These are phyloP conservation scores for Vanrija sp. DNA, from an alignment of 1,284 basidiomycete genomes.

Conservation along the genomic window DNA sequence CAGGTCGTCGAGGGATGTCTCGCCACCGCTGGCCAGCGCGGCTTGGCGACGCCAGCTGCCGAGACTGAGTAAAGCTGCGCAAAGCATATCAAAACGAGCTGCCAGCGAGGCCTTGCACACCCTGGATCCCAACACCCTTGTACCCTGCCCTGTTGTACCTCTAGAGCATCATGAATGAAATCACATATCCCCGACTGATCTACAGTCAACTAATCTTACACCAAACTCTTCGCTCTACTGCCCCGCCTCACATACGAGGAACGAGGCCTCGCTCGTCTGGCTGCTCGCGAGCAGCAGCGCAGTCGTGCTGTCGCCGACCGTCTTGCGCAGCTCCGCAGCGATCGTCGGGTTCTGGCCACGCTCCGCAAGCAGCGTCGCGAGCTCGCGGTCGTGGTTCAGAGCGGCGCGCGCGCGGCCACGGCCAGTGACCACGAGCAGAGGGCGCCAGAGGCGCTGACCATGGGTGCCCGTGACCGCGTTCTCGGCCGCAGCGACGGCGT, in stretches of 20 bases:
- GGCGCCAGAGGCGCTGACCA: conserved; percentile 53
- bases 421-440: conserved; percentile 63
- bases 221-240: conserved; percentile 4
- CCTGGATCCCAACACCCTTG: no score
- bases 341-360: conserved; percentile 53
- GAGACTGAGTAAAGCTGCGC: no score
- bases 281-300: conserved; percentile 62
- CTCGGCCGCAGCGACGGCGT: conserved; percentile 57
- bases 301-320: conserved; percentile 74
- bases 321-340: conserved; percentile 66
- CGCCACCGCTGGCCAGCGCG: conserved; percentile 53
- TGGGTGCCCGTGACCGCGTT: conserved; percentile 52
- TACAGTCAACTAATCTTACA: no score
- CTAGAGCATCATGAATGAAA: no score
- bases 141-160: no score
- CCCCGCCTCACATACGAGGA: conserved; percentile 67
- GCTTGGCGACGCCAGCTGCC: conserved; percentile 11
- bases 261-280: conserved; percentile 54
- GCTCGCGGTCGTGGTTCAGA: conserved; percentile 57
- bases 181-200: no score
- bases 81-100: no score
- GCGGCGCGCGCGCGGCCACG: conserved; percentile 65
- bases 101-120: no score
- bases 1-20: conserved; percentile 88
- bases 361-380: conserved; percentile 62